These are phyloP conservation scores for Ogataea methanolica DNA, from an alignment of 805 yeast genomes.

Conservation along the genomic window DNA sequence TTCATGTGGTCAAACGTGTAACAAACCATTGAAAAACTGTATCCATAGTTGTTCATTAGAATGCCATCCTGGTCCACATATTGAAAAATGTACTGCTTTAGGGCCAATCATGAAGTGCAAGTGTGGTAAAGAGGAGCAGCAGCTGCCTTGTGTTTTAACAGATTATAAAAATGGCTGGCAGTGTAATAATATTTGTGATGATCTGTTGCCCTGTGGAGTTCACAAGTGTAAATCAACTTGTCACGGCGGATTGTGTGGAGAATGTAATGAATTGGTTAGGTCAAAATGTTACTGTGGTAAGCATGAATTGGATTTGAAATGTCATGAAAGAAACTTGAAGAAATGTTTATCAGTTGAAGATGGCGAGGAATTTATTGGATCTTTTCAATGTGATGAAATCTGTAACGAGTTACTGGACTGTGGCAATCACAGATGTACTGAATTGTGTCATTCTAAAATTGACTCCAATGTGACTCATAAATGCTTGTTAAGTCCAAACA, in stretches of 20 bases:
- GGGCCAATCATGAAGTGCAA: slow-evolving; percentile 67
- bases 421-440: slow-evolving; percentile 49
- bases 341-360: slow-evolving; percentile 17
- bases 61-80: slow-evolving; percentile 91
- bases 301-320: slow-evolving; percentile 36
- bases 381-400: slow-evolving; percentile 40
- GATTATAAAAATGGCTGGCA: slow-evolving; percentile 65
- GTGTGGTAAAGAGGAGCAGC: slow-evolving; percentile 67
- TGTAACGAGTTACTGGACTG: slow-evolving; percentile 57
- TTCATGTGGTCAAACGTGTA: slow-evolving; percentile 85
- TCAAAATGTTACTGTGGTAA: slow-evolving; percentile 76
- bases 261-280: slow-evolving; percentile 47
- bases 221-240: slow-evolving; percentile 64
- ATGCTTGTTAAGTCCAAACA: slow-evolving; percentile 64
- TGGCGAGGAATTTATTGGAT: slow-evolving; percentile 43
- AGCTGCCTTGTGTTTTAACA: slow-evolving; percentile 69
- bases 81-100: slow-evolving; percentile 66
- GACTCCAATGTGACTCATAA: slow-evolving; percentile 13
- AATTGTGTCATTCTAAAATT: slow-evolving; percentile 49
- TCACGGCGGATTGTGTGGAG: slow-evolving; percentile 82
- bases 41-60: slow-evolving; percentile 68
- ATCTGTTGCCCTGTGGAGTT: slow-evolving; percentile 61
- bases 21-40: slow-evolving; percentile 49
- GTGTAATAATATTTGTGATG: slow-evolving; percentile 60
- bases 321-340: slow-evolving; percentile 40